These are phyloP conservation scores for Ceratocystiopsis minuta DNA, from an alignment of 2,329 filamentous ascomycete genomes.

Conservation along the genomic window DNA sequence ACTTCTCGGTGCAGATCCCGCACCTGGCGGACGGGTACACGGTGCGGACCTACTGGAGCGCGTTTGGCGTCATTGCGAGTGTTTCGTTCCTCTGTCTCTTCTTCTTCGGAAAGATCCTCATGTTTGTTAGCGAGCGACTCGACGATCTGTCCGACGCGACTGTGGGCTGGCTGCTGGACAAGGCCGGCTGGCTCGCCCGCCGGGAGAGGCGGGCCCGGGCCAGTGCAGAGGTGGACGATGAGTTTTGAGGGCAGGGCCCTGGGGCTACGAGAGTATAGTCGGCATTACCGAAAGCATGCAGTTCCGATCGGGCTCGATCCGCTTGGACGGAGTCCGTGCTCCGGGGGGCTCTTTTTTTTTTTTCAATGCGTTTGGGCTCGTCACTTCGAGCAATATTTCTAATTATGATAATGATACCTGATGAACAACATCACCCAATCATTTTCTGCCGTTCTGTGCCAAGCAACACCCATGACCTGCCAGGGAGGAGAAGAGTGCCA, in stretches of 20 bases:
- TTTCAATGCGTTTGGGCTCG: not conserved
- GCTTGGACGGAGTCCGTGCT: too few species aligned
- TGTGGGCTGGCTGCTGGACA: not conserved
- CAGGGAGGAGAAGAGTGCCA: too few species aligned
- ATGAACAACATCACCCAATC: too few species aligned
- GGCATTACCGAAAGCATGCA: too few species aligned
- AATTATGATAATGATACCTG: too few species aligned
- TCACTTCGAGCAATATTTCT: too few species aligned
- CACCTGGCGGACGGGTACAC: slow-evolving; percentile 40
- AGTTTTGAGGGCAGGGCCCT: not conserved
- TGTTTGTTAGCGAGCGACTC: slow-evolving; percentile 26
- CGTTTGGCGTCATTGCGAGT: slow-evolving; percentile 45
- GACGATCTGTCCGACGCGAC: slow-evolving; percentile 14
- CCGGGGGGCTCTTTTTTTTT: not conserved
- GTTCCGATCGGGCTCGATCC: too few species aligned
- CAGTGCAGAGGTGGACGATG: slow-evolving; percentile 1
- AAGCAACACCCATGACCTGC: too few species aligned
- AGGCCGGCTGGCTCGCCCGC: not conserved
- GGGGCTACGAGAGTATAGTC: too few species aligned
- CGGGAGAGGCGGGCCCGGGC: not conserved
- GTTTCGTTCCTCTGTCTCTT: slow-evolving; percentile 40
- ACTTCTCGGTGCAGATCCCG: slow-evolving; percentile 50
- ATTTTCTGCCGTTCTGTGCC: too few species aligned
- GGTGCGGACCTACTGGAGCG: slow-evolving; percentile 45
- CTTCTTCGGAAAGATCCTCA: slow-evolving; percentile 29